Percentiles rank a stretch among this genome's conserved stretches.
Conservation (phyloP, 106 monocot genomes). For the Gastrodia elata region DNA sequence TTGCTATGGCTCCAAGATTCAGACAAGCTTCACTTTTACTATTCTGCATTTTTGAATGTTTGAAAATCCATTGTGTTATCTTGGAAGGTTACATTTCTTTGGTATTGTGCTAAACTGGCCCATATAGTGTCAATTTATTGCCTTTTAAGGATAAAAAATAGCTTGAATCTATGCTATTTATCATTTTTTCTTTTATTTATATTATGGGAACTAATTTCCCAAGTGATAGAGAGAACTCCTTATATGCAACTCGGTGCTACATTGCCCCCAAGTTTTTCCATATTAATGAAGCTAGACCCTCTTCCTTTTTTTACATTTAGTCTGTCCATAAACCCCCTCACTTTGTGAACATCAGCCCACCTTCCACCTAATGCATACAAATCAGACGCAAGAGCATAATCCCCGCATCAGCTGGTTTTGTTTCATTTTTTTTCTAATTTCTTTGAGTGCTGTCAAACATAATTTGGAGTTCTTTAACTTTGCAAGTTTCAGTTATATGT, state of each 20-base stretch:
- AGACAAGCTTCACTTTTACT: not conserved
- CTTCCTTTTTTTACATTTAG: conserved; percentile 37
- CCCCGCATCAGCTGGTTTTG: conserved; percentile 29
- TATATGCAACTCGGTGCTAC: not conserved
- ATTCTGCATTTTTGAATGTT: not conserved
- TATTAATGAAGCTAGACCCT: conserved; percentile 34
- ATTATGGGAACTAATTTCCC: too few relatives aligned
- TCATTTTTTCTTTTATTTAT: too few relatives aligned
- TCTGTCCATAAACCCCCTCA: conserved; percentile 52
- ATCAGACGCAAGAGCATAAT: conserved; percentile 56
- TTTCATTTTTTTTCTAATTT: too few relatives aligned
- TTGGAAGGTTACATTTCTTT: too few relatives aligned
- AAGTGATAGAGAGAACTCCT: not conserved
- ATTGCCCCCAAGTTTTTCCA: conserved; percentile 1
- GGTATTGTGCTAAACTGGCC: not conserved
- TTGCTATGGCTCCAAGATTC: too few relatives aligned
- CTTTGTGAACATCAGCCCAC: conserved; percentile 50
- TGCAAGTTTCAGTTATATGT: too few relatives aligned
- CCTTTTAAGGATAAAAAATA: too few relatives aligned
- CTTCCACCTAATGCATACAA: conserved; percentile 50
- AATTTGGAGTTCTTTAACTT: too few relatives aligned
- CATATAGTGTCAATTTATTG: too few relatives aligned
- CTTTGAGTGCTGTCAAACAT: too few relatives aligned
- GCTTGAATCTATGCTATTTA: too few relatives aligned
- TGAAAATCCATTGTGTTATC: not conserved